These are phyloP conservation scores for Malus domestica DNA, from an alignment of 306 rosid species.

Conservation along the genomic window DNA sequence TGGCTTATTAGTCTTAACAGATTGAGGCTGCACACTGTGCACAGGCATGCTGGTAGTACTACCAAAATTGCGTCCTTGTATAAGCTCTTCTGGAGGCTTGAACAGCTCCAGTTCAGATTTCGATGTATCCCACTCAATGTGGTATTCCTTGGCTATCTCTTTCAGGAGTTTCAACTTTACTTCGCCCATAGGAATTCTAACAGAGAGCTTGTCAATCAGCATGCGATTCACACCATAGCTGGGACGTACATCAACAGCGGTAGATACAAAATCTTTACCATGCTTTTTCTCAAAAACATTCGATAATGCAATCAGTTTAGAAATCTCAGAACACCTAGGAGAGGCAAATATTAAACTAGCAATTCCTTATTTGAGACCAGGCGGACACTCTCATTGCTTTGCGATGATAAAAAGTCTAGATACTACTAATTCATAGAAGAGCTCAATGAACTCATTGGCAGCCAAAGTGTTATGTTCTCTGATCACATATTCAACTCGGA, in stretches of 20 bases:
- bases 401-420: no score
- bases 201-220: slow-evolving; percentile 89
- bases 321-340: no score
- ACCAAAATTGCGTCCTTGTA: slow-evolving; percentile 55
- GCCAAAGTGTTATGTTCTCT: slow-evolving; percentile 89
- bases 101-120: slow-evolving; percentile 82
- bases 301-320: no score
- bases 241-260: no score
- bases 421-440: no score
- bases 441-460: neutral
- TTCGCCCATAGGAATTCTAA: slow-evolving; percentile 62
- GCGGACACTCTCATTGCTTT: no score
- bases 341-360: no score
- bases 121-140: slow-evolving; percentile 73
- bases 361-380: no score
- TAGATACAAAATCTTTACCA: no score
- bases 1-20: slow-evolving; percentile 28
- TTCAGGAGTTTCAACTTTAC: slow-evolving; percentile 74
- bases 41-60: slow-evolving; percentile 59
- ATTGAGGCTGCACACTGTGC: slow-evolving; percentile 3
- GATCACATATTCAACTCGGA: slow-evolving; percentile 79
- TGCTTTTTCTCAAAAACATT: no score
- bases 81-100: slow-evolving; percentile 66
- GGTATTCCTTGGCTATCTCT: slow-evolving; percentile 86
- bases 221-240: no score